phyloP scores from a whole-genome alignment of 2,329 filamentous ascomycete species.

The Paradendryphiella salina region DNA sequence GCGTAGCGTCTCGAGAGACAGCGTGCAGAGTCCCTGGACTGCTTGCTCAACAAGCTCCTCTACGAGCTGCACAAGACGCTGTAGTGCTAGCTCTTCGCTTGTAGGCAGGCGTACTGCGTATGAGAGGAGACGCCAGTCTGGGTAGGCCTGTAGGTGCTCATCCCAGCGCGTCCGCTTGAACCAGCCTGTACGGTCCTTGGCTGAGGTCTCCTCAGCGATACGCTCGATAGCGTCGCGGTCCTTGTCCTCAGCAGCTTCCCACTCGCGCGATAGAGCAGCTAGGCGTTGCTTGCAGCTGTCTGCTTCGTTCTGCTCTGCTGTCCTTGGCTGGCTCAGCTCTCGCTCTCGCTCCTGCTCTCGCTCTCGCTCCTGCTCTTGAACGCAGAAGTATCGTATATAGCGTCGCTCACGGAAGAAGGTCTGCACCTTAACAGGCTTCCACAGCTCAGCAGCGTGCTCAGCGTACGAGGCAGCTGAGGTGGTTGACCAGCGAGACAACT shows the following conservation, averaged over 20 bases:
- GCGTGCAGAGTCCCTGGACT: background rate
- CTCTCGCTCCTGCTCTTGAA: conserved; percentile 13
- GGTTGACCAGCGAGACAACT: conserved; percentile 1
- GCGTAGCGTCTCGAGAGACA: background rate
- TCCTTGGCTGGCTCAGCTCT: too few species aligned
- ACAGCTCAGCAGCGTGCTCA: background rate
- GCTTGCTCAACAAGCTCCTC: background rate
- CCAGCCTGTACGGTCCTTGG: conserved; percentile 1
- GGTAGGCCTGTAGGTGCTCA: background rate
- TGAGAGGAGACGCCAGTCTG: background rate
- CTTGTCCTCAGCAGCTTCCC: background rate
- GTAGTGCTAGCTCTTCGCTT: background rate
- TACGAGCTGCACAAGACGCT: background rate
- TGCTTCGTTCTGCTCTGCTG: background rate
- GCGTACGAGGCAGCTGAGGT: background rate
- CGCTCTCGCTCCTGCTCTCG: conserved; percentile 37
- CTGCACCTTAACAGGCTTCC: conserved; percentile 1
- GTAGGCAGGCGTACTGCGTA: background rate
- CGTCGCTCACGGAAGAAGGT: background rate
- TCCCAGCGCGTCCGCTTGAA: conserved; percentile 5
- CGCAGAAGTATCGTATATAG: background rate
- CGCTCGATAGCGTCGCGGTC: background rate
- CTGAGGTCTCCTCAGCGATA: background rate
- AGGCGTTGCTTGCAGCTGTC: background rate
- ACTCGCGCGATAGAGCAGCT: background rate